Conservation (phyloP, 1,284 basidiomycete species). For the Cystobasidiaceae sp. region DNA sequence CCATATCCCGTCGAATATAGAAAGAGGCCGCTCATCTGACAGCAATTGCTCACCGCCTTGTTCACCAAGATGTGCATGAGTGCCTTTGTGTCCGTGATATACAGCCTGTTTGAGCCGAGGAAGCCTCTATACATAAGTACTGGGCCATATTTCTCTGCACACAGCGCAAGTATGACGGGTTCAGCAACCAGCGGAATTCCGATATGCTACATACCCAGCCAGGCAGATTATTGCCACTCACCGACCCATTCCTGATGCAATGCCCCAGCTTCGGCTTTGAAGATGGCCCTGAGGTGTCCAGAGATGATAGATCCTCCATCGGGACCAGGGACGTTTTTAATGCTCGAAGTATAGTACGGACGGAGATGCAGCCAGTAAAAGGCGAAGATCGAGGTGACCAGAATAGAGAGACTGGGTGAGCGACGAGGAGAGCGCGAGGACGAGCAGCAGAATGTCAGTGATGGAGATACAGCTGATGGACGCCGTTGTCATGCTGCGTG, state of each 20-base stretch:
- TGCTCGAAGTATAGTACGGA: neutral
- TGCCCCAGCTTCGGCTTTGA: slow-evolving; percentile 24
- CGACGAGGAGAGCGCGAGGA: neutral
- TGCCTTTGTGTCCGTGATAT: slow-evolving; percentile 59
- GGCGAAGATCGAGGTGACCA: neutral
- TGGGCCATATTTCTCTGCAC: slow-evolving; percentile 23
- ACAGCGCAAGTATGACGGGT: too few species aligned
- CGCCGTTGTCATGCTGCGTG: neutral
- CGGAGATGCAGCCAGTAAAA: neutral
- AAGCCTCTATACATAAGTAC: slow-evolving; percentile 15
- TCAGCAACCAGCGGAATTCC: neutral
- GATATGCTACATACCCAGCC: too few species aligned
- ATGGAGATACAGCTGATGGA: neutral
- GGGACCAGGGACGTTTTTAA: slow-evolving; percentile 20
- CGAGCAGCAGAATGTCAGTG: neutral
- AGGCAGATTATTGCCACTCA: neutral
- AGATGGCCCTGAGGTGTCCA: slow-evolving; percentile 15
- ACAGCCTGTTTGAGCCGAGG: slow-evolving; percentile 52
- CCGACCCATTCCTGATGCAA: slow-evolving; percentile 22
- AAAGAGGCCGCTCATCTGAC: too few species aligned
- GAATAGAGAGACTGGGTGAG: neutral
- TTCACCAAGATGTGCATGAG: slow-evolving; percentile 57
- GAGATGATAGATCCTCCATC: slow-evolving; percentile 1
- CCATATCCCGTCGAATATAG: too few species aligned
- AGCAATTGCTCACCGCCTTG: slow-evolving; percentile 39